phyloP scores from a whole-genome alignment of 129 eudicot species.

The Centaurea solstitialis region DNA sequence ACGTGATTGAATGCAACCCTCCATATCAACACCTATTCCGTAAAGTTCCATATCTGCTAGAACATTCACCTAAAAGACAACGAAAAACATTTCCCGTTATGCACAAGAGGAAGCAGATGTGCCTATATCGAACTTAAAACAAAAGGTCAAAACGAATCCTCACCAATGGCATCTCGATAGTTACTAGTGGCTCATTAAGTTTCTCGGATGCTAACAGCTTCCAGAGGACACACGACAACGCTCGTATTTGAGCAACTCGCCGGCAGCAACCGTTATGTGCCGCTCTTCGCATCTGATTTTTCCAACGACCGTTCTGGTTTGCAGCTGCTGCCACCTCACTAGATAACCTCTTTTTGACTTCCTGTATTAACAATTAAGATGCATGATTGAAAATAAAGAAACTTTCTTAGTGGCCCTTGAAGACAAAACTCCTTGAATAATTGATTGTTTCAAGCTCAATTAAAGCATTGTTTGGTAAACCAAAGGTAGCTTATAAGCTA shows the following conservation, averaged over 20 bases:
- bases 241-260: conserved; percentile 80
- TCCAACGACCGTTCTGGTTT: conserved; percentile 89
- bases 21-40: conserved; percentile 98
- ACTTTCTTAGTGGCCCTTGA: not conserved
- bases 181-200: conserved; percentile 63
- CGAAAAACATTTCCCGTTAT: not conserved
- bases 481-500: too few relatives aligned
- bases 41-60: conserved; percentile 93
- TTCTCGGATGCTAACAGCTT: conserved; percentile 79
- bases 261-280: conserved; percentile 98
- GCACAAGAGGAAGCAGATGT: not conserved
- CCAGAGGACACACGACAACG: conserved; percentile 72
- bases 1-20: conserved; percentile 85
- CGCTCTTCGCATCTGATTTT: conserved; percentile 90
- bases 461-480: too few relatives aligned
- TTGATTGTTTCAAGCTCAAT: not conserved
- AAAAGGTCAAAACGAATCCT: conserved; percentile 11
- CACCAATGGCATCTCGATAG: conserved; percentile 81
- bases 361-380: conserved; percentile 47
- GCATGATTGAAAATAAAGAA: conserved; percentile 3
- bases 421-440: not conserved
- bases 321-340: conserved; percentile 92
- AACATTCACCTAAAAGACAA: conserved; percentile 62
- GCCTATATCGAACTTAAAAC: not conserved
- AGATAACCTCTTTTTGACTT: conserved; percentile 81